Evolutionary conservation across 2,329 filamentous ascomycete genomes (phyloP).

Genomic region (Cladophialophora carrionii): DNA sequence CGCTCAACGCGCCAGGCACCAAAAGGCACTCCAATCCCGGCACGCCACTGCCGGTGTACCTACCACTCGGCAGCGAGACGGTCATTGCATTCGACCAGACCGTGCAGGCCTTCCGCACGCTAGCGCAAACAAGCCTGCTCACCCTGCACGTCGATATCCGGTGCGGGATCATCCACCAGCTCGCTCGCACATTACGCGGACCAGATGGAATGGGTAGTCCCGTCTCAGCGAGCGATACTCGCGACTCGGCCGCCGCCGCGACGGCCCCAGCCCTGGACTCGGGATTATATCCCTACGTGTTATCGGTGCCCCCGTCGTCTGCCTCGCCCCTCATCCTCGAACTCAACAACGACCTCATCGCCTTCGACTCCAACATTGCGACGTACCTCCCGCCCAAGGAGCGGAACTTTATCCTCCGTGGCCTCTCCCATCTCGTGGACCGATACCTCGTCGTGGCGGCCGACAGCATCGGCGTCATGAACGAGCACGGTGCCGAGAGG

Average conservation of each 20-base stretch:
- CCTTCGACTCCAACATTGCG: slow-evolving; percentile 80
- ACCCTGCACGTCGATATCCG: slow-evolving; percentile 89
- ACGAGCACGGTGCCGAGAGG: slow-evolving; percentile 76
- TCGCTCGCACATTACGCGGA: slow-evolving; percentile 66
- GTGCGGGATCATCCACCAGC: slow-evolving; percentile 79
- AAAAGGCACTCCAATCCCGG: slow-evolving; percentile 21
- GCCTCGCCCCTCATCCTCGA: slow-evolving; percentile 70
- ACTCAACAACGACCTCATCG: slow-evolving; percentile 81
- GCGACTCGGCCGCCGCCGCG: slow-evolving; percentile 49
- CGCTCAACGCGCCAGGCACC: slow-evolving; percentile 48
- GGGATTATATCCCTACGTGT: slow-evolving; percentile 49
- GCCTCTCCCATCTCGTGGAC: slow-evolving; percentile 78
- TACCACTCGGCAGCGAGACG: slow-evolving; percentile 85
- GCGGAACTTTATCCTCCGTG: slow-evolving; percentile 73
- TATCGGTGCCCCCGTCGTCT: slow-evolving; percentile 48
- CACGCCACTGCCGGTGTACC: slow-evolving; percentile 64
- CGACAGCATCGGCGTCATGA: slow-evolving; percentile 76
- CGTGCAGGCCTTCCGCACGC: slow-evolving; percentile 76
- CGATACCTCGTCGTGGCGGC: slow-evolving; percentile 74
- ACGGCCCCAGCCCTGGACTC: slow-evolving; percentile 49
- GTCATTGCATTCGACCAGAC: slow-evolving; percentile 87
- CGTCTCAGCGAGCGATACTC: slow-evolving; percentile 42
- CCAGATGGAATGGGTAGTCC: slow-evolving; percentile 42
- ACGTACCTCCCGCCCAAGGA: slow-evolving; percentile 73
- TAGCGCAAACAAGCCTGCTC: slow-evolving; percentile 76